Evolutionary conservation across 2,329 filamentous ascomycete genomes (phyloP), one percentile per base, ranked within the genome.

Genomic region (Didymellaceae sp.): DNA sequence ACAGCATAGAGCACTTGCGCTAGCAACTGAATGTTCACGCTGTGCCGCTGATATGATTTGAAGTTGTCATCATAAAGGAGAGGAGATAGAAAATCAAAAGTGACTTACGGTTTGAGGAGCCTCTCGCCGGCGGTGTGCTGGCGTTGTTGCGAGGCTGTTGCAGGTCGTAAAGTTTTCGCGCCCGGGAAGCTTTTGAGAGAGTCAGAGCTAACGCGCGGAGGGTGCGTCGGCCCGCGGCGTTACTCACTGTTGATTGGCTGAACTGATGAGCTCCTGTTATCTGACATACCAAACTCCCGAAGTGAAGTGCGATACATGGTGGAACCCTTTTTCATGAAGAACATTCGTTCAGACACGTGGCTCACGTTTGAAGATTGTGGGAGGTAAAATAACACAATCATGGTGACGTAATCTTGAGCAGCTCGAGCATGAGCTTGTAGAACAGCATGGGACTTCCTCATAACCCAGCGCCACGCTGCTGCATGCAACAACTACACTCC

Each of bases 21-120:
- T 49, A 54, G 51, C 51, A 54, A 54, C 35, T 54, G 51, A 54
- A 54, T 54, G 51, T 49, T 54, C 45, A 48, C 51, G 41, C 51
- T 41, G 51, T 42, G 40, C 45, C 41, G 45, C 51, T 54, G 35
- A 54, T 54, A 49, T 54, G 41, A 49, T 47, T 47, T 44, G 41
- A 49, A 54, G 41, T 38, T 54, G 51, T 54, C 51, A 54, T 54
- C 51, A 54, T 49, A 9, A 49, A 26, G 49, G 44, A 41, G 48
- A 24, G 28, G 28, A 17, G n/a, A 10, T 7, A 40, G 22, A 38
- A 37, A 21, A 13, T 13, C 5, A 11, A 11, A 33, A 6, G 21
- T 22, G 6, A 52, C 50, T 51, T 55, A 58, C 55, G 21, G 18
- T 33, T 30, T 9, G 10, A 17, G 21, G 20, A 26, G 38, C 45